A percentile compares a stretch with the other conserved stretches of the same genome.
These are phyloP conservation scores for Anacardium occidentale DNA, from an alignment of 345 rosid species.

Conservation along the genomic window DNA sequence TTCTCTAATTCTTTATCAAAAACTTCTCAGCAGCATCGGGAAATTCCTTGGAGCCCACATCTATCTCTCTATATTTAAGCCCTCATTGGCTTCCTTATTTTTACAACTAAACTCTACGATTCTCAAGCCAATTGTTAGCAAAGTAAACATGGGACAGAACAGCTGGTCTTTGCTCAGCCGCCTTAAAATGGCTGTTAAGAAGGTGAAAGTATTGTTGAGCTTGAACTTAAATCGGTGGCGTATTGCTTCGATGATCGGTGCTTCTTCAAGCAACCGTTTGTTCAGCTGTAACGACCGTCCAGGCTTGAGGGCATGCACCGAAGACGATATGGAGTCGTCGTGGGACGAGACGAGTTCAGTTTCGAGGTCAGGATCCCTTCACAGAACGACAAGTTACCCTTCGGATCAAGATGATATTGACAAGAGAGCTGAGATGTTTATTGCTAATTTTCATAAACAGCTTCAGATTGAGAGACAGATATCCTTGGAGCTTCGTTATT, in stretches of 20 bases:
- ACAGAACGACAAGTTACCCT: conserved; percentile 49
- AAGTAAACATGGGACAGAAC: conserved; percentile 12
- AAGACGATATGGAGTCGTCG: conserved; percentile 17
- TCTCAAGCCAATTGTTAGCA: neutral
- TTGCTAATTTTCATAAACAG: conserved; percentile 68
- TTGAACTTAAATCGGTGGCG: conserved; percentile 51
- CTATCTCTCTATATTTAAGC: neutral
- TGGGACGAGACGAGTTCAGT: conserved; percentile 27
- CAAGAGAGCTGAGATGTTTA: conserved; percentile 68
- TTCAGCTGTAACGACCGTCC: conserved; percentile 65
- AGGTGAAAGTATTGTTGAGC: conserved; percentile 54
- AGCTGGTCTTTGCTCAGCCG: conserved; percentile 47
- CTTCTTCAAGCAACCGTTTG: conserved; percentile 30
- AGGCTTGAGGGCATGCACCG: conserved; percentile 47
- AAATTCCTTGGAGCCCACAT: neutral
- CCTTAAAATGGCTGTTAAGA: conserved; percentile 64
- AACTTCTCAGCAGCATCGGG: neutral
- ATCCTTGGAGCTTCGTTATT: conserved; percentile 62
- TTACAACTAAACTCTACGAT: neutral
- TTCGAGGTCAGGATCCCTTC: conserved; percentile 24
- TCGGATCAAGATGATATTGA: conserved; percentile 65
- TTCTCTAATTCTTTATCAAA: neutral
- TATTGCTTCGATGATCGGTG: conserved; percentile 43
- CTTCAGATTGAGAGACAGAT: conserved; percentile 83
- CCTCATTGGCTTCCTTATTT: too few relatives aligned